phyloP scores from a whole-genome alignment of 169 alveolate genomes.

The Plasmodium vivax region DNA sequence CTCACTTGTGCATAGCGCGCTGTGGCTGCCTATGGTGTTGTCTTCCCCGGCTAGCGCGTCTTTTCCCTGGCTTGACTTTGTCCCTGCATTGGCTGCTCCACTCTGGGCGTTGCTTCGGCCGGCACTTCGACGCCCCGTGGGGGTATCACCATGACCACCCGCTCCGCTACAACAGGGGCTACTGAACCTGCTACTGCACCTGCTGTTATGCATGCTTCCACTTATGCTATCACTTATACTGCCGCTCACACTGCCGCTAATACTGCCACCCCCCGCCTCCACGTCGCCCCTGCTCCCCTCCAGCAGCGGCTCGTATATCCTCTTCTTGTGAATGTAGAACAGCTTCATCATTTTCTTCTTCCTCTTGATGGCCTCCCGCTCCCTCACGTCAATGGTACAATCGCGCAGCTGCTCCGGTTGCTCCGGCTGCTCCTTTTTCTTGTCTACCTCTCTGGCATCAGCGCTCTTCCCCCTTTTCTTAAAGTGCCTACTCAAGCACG shows the following conservation, averaged over 20 bases:
- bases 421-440: not conserved
- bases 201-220: not conserved
- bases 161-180: not conserved
- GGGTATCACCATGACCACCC: not conserved
- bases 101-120: not conserved
- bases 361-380: not conserved
- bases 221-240: not conserved
- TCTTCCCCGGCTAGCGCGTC: not conserved
- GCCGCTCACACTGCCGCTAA: not conserved
- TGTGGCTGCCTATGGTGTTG: not conserved
- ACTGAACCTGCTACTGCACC: not conserved
- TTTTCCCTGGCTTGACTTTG: not conserved
- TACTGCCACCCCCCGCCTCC: not conserved
- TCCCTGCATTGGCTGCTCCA: not conserved
- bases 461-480: not conserved
- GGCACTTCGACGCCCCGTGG: not conserved
- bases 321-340: slow-evolving; percentile 33
- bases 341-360: slow-evolving; percentile 23
- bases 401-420: not conserved
- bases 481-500: slow-evolving; percentile 29
- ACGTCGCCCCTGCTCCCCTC: not conserved
- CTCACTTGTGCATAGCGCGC: not conserved
- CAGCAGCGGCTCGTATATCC: slow-evolving; percentile 57
- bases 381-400: not conserved
- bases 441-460: not conserved